These are phyloP conservation scores for Fennellomyces sp. DNA, from an alignment of 371 early-diverging fungal genomes.

Conservation along the genomic window DNA sequence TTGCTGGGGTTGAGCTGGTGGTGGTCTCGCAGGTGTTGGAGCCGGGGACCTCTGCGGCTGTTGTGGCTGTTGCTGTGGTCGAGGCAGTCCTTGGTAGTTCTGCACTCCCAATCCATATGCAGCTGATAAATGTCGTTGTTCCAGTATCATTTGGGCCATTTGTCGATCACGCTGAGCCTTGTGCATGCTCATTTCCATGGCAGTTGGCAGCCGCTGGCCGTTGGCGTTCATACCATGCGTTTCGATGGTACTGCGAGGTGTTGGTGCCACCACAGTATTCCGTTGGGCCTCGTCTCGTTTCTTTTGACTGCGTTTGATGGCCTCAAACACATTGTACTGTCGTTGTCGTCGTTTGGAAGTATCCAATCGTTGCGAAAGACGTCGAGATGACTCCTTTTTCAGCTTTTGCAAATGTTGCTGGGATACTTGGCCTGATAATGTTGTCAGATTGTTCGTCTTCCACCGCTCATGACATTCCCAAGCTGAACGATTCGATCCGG, in stretches of 20 bases:
- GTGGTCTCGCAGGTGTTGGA: background rate
- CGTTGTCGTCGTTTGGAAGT: conserved; percentile 39
- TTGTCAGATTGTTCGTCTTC: conserved; percentile 43
- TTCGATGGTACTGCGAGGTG: conserved; percentile 53
- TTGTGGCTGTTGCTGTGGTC: background rate
- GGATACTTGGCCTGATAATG: conserved; percentile 50
- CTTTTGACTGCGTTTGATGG: conserved; percentile 51
- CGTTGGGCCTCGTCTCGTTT: conserved; percentile 45
- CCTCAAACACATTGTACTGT: conserved; percentile 49
- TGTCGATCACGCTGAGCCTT: conserved; percentile 79
- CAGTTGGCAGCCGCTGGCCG: conserved; percentile 63
- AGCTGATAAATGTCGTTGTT: conserved; percentile 69
- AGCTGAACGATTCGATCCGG: conserved; percentile 56
- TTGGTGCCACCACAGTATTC: conserved; percentile 17
- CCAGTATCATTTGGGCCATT: conserved; percentile 61
- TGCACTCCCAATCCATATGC: conserved; percentile 50
- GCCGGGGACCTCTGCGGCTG: conserved; percentile 8
- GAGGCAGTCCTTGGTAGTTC: conserved; percentile 7
- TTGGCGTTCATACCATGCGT: conserved; percentile 45
- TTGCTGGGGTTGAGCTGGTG: background rate
- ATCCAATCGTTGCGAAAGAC: conserved; percentile 28
- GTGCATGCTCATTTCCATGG: conserved; percentile 71
- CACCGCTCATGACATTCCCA: conserved; percentile 70
- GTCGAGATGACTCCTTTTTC: conserved; percentile 33
- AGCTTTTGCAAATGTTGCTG: conserved; percentile 24